Evolutionary conservation across 148 eudicot species (phyloP).

Genomic region (Fagopyrum tataricum): DNA sequence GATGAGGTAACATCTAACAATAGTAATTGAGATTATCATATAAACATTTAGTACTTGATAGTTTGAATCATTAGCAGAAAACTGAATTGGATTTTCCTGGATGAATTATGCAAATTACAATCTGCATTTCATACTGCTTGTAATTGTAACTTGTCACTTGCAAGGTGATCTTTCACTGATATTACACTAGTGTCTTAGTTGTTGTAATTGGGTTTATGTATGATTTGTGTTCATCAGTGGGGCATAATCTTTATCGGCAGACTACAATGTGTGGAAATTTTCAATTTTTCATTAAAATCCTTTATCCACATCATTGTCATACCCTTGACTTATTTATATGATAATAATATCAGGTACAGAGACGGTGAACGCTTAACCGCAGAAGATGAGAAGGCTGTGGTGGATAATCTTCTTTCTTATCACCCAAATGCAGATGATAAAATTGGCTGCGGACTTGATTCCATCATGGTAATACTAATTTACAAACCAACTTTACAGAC

Average conservation of each 20-base stretch:
- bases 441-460: slow-evolving; percentile 73
- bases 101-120: not conserved
- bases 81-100: not conserved
- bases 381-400: slow-evolving; percentile 53
- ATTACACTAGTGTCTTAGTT: not conserved
- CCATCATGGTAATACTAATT: slow-evolving; percentile 55
- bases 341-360: slow-evolving; percentile 41
- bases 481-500: not conserved
- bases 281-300: not conserved
- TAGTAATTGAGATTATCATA: not conserved
- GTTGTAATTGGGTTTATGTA: not conserved
- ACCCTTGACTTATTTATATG: not conserved
- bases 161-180: not conserved
- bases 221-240: not conserved
- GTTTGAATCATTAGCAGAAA: not conserved
- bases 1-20: not conserved
- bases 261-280: not conserved
- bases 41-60: not conserved
- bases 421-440: slow-evolving; percentile 74
- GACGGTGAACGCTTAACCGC: slow-evolving; percentile 59
- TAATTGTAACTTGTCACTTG: not conserved
- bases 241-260: not conserved
- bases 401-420: slow-evolving; percentile 67
- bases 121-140: not conserved
- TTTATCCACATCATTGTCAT: not conserved